Evolutionary conservation across 1,284 basidiomycete species (phyloP), one percentile per base, ranked within the genome.

Genomic region (Moniliella sp.): DNA sequence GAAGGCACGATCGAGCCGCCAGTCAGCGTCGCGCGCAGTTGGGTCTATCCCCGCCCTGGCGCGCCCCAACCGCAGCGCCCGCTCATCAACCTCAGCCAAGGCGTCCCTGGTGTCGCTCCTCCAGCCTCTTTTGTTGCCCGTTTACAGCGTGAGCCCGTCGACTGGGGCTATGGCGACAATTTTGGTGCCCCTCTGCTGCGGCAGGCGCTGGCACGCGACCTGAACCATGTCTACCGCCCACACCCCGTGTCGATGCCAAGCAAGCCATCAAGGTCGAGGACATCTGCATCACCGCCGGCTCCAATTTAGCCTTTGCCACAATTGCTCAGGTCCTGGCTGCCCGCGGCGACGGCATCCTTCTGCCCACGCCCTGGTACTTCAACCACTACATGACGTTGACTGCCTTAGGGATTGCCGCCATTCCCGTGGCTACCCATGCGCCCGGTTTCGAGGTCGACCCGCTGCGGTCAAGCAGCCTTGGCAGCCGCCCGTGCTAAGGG

Each of bases 301-400:
- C 72, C 45, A 77, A 77, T 45, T 58, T 78, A 56, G 75, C 76
- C 1, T 79, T 78, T 45, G 66, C 73, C 9, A 68, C 74, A 0
- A 61, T 67, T 0, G 65, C 73, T 5, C 71, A 74, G 66, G 67
- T 69, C 10, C 56, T 88, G 4, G 77, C 75, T 12, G 70, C 72
- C 39, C 64, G 70, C 2, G 76, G 75, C 0, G 75, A 79, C 38
- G 75, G 77, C 42, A 65, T 82, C 25, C 74, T 88, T 30, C 59
- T 84, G 10, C 78, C 80, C 7, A 23, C 21, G 21, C 21, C 21
- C n/a, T 23, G 21, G 21, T 17, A 27, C n/a, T 17, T 32, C 15
- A 27, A 32, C 27, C 41, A 46, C 33, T 29, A 38, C 16, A 83
- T 82, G 79, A 71, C 69, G 1, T 63, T 86, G 42, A 29, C 43